Evolutionary conservation across 2,329 filamentous ascomycete species (phyloP).

Genomic region (Arthrobotrys megalospora): DNA sequence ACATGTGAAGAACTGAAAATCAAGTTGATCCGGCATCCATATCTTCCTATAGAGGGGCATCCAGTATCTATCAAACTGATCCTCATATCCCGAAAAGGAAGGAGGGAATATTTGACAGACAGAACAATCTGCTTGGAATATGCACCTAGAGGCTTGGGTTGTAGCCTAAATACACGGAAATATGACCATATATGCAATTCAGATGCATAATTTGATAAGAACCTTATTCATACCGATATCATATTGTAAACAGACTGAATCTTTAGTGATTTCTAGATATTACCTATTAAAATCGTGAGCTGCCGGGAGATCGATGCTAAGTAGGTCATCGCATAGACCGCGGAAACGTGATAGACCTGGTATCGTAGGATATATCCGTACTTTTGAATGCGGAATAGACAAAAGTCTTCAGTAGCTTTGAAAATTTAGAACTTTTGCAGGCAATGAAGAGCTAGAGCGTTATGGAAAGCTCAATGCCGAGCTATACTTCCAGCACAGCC

Average conservation of each 20-base stretch:
- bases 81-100: constrained; percentile 5
- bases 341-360: no score
- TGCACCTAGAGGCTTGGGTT: constrained; percentile 1
- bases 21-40: not conserved
- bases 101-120: not conserved
- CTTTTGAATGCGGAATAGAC: no score
- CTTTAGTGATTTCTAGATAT: no score
- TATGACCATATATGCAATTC: not conserved
- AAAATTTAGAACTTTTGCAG: no score
- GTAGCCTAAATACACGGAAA: constrained; percentile 6
- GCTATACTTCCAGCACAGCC: not conserved
- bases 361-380: no score
- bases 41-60: not conserved
- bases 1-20: no score
- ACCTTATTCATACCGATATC: not conserved
- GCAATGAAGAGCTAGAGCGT: no score
- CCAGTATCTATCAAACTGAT: not conserved
- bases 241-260: not conserved
- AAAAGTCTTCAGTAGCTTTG: no score
- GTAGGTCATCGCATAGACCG: no score
- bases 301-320: not conserved
- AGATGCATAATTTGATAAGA: not conserved
- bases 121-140: not conserved
- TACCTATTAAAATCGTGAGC: not conserved
- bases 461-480: no score